These are phyloP conservation scores for Centaurea solstitialis DNA, from an alignment of 129 eudicot genomes.

Conservation along the genomic window DNA sequence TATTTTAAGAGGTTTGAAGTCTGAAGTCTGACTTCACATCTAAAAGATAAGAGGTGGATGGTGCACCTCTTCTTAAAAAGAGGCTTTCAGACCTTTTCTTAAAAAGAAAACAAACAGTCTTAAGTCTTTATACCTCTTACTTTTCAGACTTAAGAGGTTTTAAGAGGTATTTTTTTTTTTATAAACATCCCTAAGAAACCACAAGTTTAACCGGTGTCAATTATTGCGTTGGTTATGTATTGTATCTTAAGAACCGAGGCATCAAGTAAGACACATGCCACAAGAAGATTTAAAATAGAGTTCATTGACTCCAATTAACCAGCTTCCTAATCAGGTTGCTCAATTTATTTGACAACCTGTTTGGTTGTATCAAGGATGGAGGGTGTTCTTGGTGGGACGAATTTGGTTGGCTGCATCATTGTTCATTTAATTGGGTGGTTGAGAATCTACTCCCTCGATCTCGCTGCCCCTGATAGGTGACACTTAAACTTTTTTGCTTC, in stretches of 20 bases:
- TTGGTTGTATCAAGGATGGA: constrained; percentile 67
- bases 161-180: too few species aligned
- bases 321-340: neutral
- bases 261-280: neutral
- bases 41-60: too few species aligned
- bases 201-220: too few species aligned
- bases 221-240: neutral
- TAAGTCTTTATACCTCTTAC: too few species aligned
- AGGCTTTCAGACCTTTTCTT: too few species aligned
- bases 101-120: too few species aligned
- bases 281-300: neutral
- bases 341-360: constrained; percentile 27
- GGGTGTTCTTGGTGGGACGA: constrained; percentile 57
- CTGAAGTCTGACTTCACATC: too few species aligned
- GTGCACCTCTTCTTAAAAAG: too few species aligned
- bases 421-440: constrained; percentile 8
- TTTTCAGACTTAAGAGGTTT: too few species aligned
- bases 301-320: neutral
- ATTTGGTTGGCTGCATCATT: constrained; percentile 11
- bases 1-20: too few species aligned
- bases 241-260: neutral
- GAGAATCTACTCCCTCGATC: neutral
- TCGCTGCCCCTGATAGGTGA: neutral
- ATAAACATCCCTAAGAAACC: too few species aligned
- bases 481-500: neutral